Evolutionary conservation across 805 yeast genomes (phyloP).

Genomic region (Ogataea polymorpha): DNA sequence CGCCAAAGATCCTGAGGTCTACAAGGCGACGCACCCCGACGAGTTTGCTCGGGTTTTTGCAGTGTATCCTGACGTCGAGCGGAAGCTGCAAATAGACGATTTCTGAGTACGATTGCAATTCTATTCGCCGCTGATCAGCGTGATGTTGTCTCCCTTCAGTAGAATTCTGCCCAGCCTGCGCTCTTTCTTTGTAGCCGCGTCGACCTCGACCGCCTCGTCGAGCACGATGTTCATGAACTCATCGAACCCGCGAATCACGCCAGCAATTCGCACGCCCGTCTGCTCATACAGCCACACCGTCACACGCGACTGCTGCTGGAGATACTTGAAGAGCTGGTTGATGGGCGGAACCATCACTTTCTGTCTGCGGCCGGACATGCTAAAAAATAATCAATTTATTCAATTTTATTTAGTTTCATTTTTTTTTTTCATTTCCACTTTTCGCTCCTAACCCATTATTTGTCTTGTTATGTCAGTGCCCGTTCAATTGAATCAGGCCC

Average conservation of each 20-base stretch:
- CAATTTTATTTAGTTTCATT: not conserved
- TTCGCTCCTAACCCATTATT: slow-evolving; percentile 3
- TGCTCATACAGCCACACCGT: slow-evolving; percentile 91
- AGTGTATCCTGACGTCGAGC: slow-evolving; percentile 26
- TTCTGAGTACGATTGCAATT: not conserved
- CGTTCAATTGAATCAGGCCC: slow-evolving; percentile 40
- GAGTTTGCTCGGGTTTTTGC: slow-evolving; percentile 28
- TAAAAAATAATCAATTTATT: not conserved
- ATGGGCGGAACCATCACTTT: slow-evolving; percentile 81
- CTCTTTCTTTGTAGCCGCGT: slow-evolving; percentile 38
- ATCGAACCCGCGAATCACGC: slow-evolving; percentile 88
- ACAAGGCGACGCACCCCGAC: slow-evolving; percentile 68
- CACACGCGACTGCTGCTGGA: slow-evolving; percentile 78
- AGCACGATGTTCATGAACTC: slow-evolving; percentile 87
- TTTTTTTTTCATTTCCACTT: slow-evolving; percentile 1
- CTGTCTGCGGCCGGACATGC: slow-evolving; percentile 41
- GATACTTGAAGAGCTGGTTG: slow-evolving; percentile 79
- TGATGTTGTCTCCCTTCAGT: slow-evolving; percentile 91
- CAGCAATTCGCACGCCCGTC: slow-evolving; percentile 70
- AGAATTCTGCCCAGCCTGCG: slow-evolving; percentile 69
- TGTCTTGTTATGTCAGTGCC: slow-evolving; percentile 5
- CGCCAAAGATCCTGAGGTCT: slow-evolving; percentile 82
- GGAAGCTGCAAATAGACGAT: slow-evolving; percentile 4
- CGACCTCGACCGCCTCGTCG: slow-evolving; percentile 64
- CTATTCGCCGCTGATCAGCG: slow-evolving; percentile 50